Conservation (phyloP, 108 stramenopile species). For the Pseudonitzschia pungens region DNA sequence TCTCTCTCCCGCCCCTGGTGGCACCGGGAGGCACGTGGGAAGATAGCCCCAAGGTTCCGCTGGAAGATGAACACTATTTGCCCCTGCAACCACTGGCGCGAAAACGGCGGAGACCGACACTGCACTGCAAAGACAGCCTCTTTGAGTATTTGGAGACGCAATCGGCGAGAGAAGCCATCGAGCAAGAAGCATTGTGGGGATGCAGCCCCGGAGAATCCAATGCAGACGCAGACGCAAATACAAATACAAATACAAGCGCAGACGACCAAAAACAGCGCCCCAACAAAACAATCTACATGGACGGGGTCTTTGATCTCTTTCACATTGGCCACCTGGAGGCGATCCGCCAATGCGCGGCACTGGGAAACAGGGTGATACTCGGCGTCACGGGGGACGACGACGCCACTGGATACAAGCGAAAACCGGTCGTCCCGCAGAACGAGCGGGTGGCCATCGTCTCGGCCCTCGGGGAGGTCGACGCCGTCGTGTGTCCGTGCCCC, state of each 20-base stretch:
- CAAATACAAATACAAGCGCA: too few species aligned
- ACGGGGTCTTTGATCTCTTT: constrained; percentile 80
- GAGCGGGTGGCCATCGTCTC: constrained; percentile 59
- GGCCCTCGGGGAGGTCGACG: constrained; percentile 48
- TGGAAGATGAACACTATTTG: constrained; percentile 63
- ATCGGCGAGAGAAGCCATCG: constrained; percentile 25
- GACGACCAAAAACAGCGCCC: constrained; percentile 11
- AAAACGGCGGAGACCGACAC: constrained; percentile 45
- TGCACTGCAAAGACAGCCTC: constrained; percentile 35
- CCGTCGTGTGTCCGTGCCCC: constrained; percentile 71
- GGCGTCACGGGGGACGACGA: constrained; percentile 73
- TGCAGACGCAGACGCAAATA: too few species aligned
- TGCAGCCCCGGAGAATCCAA: too few species aligned
- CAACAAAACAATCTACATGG: constrained; percentile 60
- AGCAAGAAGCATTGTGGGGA: neutral
- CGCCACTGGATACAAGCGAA: constrained; percentile 67
- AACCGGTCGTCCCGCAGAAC: constrained; percentile 54
- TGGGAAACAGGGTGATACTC: constrained; percentile 58
- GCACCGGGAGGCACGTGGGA: constrained; percentile 60
- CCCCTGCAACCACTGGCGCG: constrained; percentile 64
- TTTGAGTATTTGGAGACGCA: constrained; percentile 44
- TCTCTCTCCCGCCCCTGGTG: constrained; percentile 34
- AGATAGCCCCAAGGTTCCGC: constrained; percentile 32
- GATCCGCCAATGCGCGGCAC: constrained; percentile 53
- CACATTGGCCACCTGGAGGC: constrained; percentile 74